phyloP scores from a whole-genome alignment of 306 rosid species.

The Vigna reflexopilosa region DNA sequence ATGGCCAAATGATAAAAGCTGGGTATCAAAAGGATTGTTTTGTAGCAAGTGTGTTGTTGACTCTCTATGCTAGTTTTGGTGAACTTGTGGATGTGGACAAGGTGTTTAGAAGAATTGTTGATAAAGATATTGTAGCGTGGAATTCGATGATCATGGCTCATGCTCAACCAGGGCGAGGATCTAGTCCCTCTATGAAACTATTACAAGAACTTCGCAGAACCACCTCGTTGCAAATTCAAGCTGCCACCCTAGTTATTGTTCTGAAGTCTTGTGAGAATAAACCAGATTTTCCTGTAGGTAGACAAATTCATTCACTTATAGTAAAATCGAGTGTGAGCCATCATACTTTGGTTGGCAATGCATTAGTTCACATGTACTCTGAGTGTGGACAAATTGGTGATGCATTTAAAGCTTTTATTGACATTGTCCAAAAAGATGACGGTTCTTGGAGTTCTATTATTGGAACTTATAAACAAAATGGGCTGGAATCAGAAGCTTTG shows the following conservation, averaged over 20 bases:
- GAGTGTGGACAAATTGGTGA: conserved; percentile 50
- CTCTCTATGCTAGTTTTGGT: conserved; percentile 52
- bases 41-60: conserved; percentile 56
- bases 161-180: conserved; percentile 49
- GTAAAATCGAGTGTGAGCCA: conserved; percentile 47
- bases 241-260: conserved; percentile 54
- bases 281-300: conserved; percentile 53
- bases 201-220: conserved; percentile 48
- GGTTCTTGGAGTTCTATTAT: conserved; percentile 62
- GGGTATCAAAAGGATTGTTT: conserved; percentile 52
- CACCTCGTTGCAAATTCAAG: conserved; percentile 45
- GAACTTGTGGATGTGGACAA: conserved; percentile 51
- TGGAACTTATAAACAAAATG: conserved; percentile 57
- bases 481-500: conserved; percentile 56
- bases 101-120: conserved; percentile 51
- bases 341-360: conserved; percentile 57
- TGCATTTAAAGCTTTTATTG: conserved; percentile 51
- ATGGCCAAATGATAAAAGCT: conserved; percentile 52
- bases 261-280: conserved; percentile 54
- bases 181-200: conserved; percentile 49
- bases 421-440: conserved; percentile 54
- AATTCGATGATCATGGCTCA: conserved; percentile 57
- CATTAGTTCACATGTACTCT: conserved; percentile 62
- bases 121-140: conserved; percentile 64
- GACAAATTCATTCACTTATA: conserved; percentile 55